Evolutionary conservation across 805 yeast species (phyloP).

Genomic region (Yamadazyma sp.): DNA sequence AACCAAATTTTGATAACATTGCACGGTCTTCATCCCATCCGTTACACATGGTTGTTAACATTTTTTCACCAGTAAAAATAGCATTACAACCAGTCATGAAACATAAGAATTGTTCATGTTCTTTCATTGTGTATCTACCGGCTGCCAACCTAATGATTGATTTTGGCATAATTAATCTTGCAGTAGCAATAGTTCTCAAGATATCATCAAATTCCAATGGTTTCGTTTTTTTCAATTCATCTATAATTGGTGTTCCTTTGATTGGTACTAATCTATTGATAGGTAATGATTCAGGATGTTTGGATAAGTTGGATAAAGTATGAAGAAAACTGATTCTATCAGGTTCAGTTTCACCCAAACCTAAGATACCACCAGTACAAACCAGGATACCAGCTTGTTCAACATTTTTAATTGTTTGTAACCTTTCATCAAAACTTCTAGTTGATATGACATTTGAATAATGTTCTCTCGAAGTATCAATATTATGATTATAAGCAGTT

Average conservation of each 20-base stretch:
- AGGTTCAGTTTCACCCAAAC: constrained; percentile 69
- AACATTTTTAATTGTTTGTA: constrained; percentile 62
- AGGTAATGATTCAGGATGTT: constrained; percentile 83
- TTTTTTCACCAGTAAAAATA: constrained; percentile 74
- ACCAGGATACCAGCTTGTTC: constrained; percentile 62
- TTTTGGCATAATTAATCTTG: constrained; percentile 70
- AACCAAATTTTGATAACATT: constrained; percentile 70
- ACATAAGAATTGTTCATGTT: constrained; percentile 69
- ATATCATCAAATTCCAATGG: constrained; percentile 58
- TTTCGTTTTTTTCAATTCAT: constrained; percentile 42
- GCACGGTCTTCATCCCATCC: constrained; percentile 81
- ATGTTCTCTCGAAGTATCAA: constrained; percentile 76
- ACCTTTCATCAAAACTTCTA: constrained; percentile 67
- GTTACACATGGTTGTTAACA: constrained; percentile 79
- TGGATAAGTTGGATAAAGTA: constrained; percentile 62
- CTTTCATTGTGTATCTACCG: constrained; percentile 79
- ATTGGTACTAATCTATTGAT: constrained; percentile 76
- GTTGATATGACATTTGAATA: constrained; percentile 72
- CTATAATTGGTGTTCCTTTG: constrained; percentile 72
- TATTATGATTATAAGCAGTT: constrained; percentile 79
- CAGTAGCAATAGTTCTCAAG: constrained; percentile 70
- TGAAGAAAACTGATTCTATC: constrained; percentile 68
- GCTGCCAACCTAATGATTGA: constrained; percentile 75
- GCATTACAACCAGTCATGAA: constrained; percentile 80
- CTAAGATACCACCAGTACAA: constrained; percentile 79